A percentile compares a stretch with the other conserved stretches of the same genome.
Evolutionary conservation across 2,329 filamentous ascomycete genomes (phyloP).

Genomic region (Chrysoporthe puriensis): DNA sequence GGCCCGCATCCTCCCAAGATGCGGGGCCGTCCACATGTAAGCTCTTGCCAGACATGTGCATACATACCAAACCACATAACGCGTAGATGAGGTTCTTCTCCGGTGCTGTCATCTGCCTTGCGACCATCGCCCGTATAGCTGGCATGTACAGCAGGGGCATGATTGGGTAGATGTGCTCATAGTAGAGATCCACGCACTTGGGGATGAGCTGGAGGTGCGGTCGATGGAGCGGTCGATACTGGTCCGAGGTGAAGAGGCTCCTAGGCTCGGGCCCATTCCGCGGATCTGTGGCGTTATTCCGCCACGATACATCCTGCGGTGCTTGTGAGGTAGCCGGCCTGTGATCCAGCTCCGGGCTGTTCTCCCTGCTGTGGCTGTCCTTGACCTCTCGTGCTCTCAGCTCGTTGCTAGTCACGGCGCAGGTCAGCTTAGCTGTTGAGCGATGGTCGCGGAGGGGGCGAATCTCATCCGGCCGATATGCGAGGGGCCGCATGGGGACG

Average conservation of each 20-base stretch:
- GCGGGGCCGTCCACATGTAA: slow-evolving; percentile 43
- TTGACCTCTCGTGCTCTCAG: slow-evolving; percentile 55
- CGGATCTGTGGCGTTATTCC: slow-evolving; percentile 36
- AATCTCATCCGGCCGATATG: neutral
- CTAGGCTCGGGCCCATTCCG: slow-evolving; percentile 40
- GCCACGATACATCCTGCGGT: slow-evolving; percentile 38
- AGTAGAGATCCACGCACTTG: slow-evolving; percentile 64
- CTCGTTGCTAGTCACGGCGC: slow-evolving; percentile 47
- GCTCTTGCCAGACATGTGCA: slow-evolving; percentile 51
- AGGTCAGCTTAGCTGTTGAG: slow-evolving; percentile 8
- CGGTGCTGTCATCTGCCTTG: slow-evolving; percentile 42
- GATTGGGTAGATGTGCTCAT: slow-evolving; percentile 65
- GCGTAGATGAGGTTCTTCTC: slow-evolving; percentile 56
- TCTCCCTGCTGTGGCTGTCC: slow-evolving; percentile 46
- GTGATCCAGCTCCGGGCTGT: slow-evolving; percentile 38
- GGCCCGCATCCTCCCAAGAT: slow-evolving; percentile 54
- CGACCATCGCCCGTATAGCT: slow-evolving; percentile 53
- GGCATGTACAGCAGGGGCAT: slow-evolving; percentile 65
- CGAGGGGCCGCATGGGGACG: neutral
- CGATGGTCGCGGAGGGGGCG: neutral
- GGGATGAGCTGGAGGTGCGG: slow-evolving; percentile 53
- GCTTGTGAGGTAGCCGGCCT: slow-evolving; percentile 34
- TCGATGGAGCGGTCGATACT: slow-evolving; percentile 44
- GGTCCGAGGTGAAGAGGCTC: slow-evolving; percentile 47
- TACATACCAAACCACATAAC: slow-evolving; percentile 60